A percentile compares a stretch with the other conserved stretches of the same genome.
phyloP scores from a whole-genome alignment of 768 basidiomycete genomes.

The Lentinula detonsa region DNA sequence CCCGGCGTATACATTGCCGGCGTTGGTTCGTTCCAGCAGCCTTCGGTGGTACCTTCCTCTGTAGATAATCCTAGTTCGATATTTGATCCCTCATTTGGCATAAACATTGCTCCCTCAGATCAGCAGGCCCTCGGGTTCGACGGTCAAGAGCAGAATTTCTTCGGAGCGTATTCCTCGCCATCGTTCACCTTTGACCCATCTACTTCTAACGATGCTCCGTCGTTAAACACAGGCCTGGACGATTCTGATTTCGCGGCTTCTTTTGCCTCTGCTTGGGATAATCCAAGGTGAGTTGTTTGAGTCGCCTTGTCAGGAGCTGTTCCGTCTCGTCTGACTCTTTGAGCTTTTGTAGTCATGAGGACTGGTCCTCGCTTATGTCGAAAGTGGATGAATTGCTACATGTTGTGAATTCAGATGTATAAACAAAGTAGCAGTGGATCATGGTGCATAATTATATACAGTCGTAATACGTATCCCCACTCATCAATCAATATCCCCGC shows the following conservation, averaged over 20 bases:
- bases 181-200: not conserved
- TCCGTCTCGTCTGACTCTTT: not conserved
- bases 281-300: not conserved
- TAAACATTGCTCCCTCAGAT: not conserved
- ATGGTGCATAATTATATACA: too few relatives aligned
- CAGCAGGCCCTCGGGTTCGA: not conserved
- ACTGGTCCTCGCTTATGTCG: conserved; percentile 4
- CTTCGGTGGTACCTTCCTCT: not conserved
- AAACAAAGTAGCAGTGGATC: not conserved
- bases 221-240: not conserved
- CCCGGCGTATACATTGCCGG: not conserved
- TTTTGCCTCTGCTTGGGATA: not conserved
- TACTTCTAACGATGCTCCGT: not conserved
- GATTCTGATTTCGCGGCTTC: not conserved
- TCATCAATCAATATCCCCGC: too few relatives aligned
- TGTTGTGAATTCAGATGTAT: not conserved
- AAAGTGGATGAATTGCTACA: not conserved
- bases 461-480: too few relatives aligned
- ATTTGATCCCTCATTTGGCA: not conserved
- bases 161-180: not conserved
- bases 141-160: not conserved
- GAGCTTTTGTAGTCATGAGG: not conserved
- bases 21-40: not conserved
- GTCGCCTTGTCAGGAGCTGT: not conserved
- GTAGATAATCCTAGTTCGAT: not conserved